Percentiles rank a stretch among this genome's conserved stretches.
Evolutionary conservation across 2,329 filamentous ascomycete genomes (phyloP).

Genomic region (Pestalotiopsis sp.): DNA sequence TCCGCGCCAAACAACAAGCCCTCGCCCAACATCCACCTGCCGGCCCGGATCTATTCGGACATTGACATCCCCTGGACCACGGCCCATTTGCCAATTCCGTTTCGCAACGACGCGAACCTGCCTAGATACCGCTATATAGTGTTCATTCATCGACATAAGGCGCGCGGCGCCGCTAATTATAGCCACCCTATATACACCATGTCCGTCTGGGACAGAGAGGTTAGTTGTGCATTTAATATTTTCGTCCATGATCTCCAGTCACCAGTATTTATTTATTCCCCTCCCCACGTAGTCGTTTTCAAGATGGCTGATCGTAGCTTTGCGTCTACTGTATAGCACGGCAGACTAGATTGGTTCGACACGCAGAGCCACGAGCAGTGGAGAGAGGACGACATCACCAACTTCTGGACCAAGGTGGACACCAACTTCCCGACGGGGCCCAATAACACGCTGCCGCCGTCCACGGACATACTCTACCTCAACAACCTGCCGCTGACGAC

Average conservation of each 20-base stretch:
- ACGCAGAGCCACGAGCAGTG: not conserved
- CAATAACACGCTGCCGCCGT: not conserved
- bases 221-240: not conserved
- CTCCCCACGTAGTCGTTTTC: no score
- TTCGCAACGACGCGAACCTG: not conserved
- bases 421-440: not conserved
- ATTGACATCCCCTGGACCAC: no score
- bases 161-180: not conserved
- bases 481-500: no score
- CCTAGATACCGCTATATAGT: not conserved
- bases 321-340: not conserved
- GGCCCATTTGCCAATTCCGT: no score
- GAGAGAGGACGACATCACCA: not conserved
- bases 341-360: not conserved
- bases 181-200: not conserved
- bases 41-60: no score
- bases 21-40: no score
- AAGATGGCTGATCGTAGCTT: no score
- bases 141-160: not conserved
- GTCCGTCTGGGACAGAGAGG: not conserved
- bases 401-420: not conserved
- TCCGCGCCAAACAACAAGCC: not conserved
- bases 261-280: not conserved
- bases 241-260: not conserved
- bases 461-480: not conserved